Base-by-base conservation (phyloP, 139 green algal species). In the Chlamydomonas schloesseri region DNA sequence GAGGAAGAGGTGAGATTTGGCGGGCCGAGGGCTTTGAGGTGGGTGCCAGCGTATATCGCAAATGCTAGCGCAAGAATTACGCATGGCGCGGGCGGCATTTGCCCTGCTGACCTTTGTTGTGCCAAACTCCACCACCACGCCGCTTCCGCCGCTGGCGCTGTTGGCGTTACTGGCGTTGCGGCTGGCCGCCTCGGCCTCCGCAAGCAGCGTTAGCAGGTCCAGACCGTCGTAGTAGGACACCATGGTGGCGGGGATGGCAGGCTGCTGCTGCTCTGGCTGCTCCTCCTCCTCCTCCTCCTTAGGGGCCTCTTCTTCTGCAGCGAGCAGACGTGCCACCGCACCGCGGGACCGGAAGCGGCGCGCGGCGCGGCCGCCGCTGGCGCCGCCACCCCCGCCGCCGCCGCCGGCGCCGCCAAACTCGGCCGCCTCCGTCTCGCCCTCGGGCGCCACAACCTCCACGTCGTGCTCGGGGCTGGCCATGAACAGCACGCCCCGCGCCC, bases 191-290 rank as follows among this genome's bases (percentile, higher is more conserved):
- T 64, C 62, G 0, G 78, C 78, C 26, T 65, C 42, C 10, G 8
- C 46, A 42, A 67, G 6, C 37, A 84, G 42, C 11, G 14, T 53
- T 42, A 50, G 0, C 46, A 85, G 33, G 18, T 75, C 79, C 65
- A 85, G 28, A 6, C 79, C 65, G 47, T 74, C 65, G 6, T n/a
- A 20, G 65, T 85, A 76, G 29, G 65, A 55, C 47, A 85, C 65
- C 79, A 85, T 85, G 21, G 79, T 75, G 42, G 65, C 79, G 9
- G 79, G 79, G 23, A 85, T 75, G 34, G 26, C 28, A n/a, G 47
- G 65, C 46, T 85, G 23, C 65, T 68, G 65, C 4, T 85, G 65
- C 5, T 33, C 79, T 1, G 9, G 6, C 3, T 84, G 28, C 37
- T 47, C n/a, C 11, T 46, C 26, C 8, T n/a, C 50, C 1, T 29